A percentile compares a stretch with the other conserved stretches of the same genome.
Conservation (phyloP, 2,329 filamentous ascomycete species). For the Fusarium odoratissimum region DNA sequence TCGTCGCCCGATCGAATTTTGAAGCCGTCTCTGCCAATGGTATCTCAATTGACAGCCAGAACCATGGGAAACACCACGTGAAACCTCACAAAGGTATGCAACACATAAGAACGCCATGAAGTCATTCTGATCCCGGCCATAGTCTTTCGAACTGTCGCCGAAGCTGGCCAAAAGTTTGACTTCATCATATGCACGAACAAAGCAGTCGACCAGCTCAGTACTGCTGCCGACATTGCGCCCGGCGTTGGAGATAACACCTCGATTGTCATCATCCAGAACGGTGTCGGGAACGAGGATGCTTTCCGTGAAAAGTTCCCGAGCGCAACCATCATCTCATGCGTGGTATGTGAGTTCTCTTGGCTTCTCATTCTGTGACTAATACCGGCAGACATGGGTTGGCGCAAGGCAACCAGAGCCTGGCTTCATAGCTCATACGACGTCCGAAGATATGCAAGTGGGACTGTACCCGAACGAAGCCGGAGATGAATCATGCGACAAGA, state of each 20-base stretch:
- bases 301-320: conserved; percentile 61
- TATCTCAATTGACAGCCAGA: conserved; percentile 64
- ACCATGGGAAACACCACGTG: conserved; percentile 66
- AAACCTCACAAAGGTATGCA: conserved; percentile 55
- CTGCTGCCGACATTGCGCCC: conserved; percentile 42
- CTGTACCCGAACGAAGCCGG: conserved; percentile 56
- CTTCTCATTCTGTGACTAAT: not conserved
- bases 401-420: conserved; percentile 63
- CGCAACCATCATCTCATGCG: conserved; percentile 65
- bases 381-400: conserved; percentile 61
- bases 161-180: conserved; percentile 30
- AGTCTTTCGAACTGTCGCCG: conserved; percentile 31
- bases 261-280: conserved; percentile 71
- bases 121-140: fast-evolving
- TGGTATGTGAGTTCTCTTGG: conserved; percentile 52
- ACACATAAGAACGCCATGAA: fast-evolving
- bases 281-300: conserved; percentile 69
- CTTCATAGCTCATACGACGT: conserved; percentile 60
- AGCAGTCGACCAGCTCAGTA: conserved; percentile 31
- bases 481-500: conserved; percentile 47
- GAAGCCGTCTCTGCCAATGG: conserved; percentile 63
- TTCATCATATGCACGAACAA: conserved; percentile 40
- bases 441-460: conserved; percentile 67
- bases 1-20: conserved; percentile 72
- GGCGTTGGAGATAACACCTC: conserved; percentile 57